Base-by-base conservation (phyloP, 1,284 basidiomycete genomes). In the Tilletia indica region DNA sequence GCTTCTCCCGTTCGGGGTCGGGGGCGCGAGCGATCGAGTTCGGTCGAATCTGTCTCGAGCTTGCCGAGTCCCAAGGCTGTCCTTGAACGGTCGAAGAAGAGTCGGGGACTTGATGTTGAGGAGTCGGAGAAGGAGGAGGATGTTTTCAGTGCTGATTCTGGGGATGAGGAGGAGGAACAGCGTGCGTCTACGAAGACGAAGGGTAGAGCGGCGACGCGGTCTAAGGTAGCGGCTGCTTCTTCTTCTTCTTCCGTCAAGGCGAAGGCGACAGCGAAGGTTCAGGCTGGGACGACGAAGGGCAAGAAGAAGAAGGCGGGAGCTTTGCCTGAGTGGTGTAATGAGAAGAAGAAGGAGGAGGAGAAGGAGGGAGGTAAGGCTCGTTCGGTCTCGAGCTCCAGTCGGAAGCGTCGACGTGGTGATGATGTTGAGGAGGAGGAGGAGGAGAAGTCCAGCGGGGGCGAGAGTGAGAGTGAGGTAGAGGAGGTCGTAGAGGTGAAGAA, bases 141-240 rank as follows among this genome's bases (percentile, higher is more conserved):
- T 45, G 42, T 45, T 3, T 58, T 58, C 56, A 58, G 56, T 34
- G 56, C 21, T 14, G 56, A 58, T 31, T 58, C 56, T 34, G 56
- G 56, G 11, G 56, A 58, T 6, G 56, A 58, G 6, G 56, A 58
- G 56, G 51, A 54, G 31, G 16, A 19, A 19, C 25, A 31, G 25
- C 42, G 9, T 8, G 42, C 42, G 6, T 8, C 42, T 8, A 3
- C 6, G 42, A 45, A 45, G 42, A 45, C 42, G 42, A 45, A 45
- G 42, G 14, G 9, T 14, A 9, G 9, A 45, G 3, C 42, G 42
- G 42, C 42, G 9, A 9, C 42, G 6, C 42, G 42, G 42, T 45
- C 42, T 8, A 45, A 45, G 42, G 42, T 31, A 31, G 25, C 42
- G 42, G 42, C 9, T 25, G 56, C 34, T 34, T 58, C 56, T 25